A percentile compares a stretch with the other conserved stretches of the same genome.
These are phyloP conservation scores for Galeopsis tetrahit DNA, from an alignment of 257 asterid species.

Conservation along the genomic window DNA sequence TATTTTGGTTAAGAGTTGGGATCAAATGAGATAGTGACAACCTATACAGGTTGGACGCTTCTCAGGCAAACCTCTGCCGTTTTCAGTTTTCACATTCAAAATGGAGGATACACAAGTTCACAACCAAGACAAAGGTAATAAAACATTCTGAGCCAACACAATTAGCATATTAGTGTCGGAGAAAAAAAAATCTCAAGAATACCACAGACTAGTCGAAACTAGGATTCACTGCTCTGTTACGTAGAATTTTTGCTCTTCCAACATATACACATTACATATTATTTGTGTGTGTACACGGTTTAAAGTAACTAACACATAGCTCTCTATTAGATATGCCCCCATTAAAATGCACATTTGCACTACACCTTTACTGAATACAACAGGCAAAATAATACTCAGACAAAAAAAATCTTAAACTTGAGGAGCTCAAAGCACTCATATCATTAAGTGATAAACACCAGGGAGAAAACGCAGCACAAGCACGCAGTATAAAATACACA, in stretches of 20 bases:
- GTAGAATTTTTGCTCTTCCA: too few relatives aligned
- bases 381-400: not conserved
- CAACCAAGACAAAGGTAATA: too few relatives aligned
- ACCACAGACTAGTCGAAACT: not conserved
- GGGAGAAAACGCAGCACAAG: not conserved
- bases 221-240: not conserved
- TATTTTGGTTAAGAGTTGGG: not conserved
- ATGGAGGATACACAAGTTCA: too few relatives aligned
- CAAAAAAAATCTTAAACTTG: not conserved
- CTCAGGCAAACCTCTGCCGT: not conserved
- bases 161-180: not conserved
- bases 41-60: not conserved
- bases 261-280: too few relatives aligned
- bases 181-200: too few relatives aligned
- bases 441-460: not conserved
- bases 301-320: not conserved
- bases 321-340: not conserved
- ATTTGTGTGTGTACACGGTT: too few relatives aligned
- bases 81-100: too few relatives aligned
- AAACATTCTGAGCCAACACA: too few relatives aligned
- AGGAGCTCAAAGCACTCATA: not conserved
- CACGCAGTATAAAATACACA: not conserved
- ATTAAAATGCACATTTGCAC: not conserved
- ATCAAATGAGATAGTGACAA: not conserved
- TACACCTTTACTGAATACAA: not conserved